These are phyloP conservation scores for Gracilaria domingensis DNA, from an alignment of 23 red algal species.

Conservation along the genomic window DNA sequence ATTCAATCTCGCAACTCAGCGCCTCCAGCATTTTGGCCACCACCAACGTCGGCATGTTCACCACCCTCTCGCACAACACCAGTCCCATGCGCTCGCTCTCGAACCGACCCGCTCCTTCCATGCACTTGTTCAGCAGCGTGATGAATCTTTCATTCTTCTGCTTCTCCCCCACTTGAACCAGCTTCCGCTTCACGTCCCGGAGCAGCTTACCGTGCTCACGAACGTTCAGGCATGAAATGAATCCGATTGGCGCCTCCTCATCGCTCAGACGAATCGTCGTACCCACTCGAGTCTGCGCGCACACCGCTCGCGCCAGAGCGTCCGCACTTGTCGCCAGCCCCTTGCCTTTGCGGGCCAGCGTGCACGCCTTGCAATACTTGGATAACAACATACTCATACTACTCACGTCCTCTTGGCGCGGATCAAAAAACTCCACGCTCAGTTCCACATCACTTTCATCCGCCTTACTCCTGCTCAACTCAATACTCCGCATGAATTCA, in stretches of 20 bases:
- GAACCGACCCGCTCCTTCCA: slow-evolving; percentile 20
- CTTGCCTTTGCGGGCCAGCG: not conserved
- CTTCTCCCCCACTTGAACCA: slow-evolving; percentile 17
- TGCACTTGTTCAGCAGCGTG: slow-evolving; percentile 16
- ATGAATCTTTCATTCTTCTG: slow-evolving; percentile 27
- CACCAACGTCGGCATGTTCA: slow-evolving; percentile 84
- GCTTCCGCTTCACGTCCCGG: not conserved
- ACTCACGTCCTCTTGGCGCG: slow-evolving; percentile 14
- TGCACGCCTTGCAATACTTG: not conserved
- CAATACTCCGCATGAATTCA: not conserved
- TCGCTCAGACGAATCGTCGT: slow-evolving; percentile 65
- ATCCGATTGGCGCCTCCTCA: slow-evolving; percentile 57
- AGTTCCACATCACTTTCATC: slow-evolving; percentile 65
- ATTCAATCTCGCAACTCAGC: slow-evolving; percentile 78
- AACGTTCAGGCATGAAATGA: slow-evolving; percentile 72
- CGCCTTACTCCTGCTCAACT: not conserved
- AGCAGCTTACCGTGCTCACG: slow-evolving; percentile 28
- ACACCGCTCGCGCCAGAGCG: slow-evolving; percentile 57
- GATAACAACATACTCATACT: slow-evolving; percentile 10
- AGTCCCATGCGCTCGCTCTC: slow-evolving; percentile 70
- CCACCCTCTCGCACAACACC: slow-evolving; percentile 84
- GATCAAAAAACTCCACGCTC: slow-evolving; percentile 60
- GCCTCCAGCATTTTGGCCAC: slow-evolving; percentile 77
- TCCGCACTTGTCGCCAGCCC: not conserved
- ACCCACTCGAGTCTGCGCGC: slow-evolving; percentile 72